phyloP scores from a whole-genome alignment of 441 rosid genomes.

The Erodium chrysanthum region DNA sequence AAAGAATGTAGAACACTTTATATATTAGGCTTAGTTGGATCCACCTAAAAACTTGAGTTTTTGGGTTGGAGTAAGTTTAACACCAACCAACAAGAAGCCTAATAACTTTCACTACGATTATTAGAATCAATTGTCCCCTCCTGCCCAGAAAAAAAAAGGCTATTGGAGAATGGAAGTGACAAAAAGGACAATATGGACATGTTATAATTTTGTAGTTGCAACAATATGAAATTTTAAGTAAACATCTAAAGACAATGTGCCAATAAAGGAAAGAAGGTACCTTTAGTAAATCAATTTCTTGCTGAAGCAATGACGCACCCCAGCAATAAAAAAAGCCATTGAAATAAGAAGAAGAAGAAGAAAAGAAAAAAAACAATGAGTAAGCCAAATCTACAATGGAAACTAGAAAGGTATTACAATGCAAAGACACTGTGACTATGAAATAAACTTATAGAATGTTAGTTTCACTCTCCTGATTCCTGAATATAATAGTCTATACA shows the following conservation, averaged over 20 bases:
- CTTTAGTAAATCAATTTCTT: slow-evolving; percentile 96
- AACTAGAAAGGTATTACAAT: background rate
- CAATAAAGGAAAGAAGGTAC: slow-evolving; percentile 30
- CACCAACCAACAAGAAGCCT: background rate
- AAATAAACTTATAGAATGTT: background rate
- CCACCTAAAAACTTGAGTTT: background rate
- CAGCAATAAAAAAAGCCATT: slow-evolving; percentile 23
- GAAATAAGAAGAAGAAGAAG: slow-evolving; percentile 26
- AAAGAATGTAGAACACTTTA: background rate
- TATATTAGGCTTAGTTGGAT: background rate
- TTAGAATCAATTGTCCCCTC: background rate
- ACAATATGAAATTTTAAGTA: background rate
- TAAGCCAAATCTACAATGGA: slow-evolving; percentile 5
- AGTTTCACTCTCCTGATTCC: background rate
- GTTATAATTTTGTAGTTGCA: background rate
- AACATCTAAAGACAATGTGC: slow-evolving; percentile 2
- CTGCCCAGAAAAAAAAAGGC: background rate
- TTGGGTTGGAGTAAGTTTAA: background rate
- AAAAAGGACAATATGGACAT: background rate
- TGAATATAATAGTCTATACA: background rate
- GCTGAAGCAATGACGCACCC: slow-evolving; percentile 46
- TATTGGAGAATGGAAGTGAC: background rate
- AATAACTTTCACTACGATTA: background rate
- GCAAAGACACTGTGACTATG: background rate
- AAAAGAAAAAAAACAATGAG: slow-evolving; percentile 10